phyloP scores from a whole-genome alignment of 768 basidiomycete species.

The Leccinum ochraceum region DNA sequence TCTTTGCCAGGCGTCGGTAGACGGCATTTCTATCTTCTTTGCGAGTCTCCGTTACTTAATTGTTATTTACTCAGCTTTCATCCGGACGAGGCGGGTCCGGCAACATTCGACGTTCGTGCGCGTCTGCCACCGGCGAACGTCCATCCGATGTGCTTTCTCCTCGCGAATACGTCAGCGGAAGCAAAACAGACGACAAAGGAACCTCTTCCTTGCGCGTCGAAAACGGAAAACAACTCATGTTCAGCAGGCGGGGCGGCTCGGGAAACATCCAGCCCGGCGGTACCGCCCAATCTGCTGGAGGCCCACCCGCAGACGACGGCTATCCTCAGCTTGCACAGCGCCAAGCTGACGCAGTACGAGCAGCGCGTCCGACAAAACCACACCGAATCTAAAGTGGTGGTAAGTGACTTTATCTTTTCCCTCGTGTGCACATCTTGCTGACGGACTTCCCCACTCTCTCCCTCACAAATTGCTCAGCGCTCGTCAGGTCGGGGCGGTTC shows the following conservation, averaged over 20 bases:
- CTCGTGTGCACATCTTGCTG: not conserved
- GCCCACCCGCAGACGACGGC: constrained; percentile 26
- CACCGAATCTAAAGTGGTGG: constrained; percentile 19
- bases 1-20: not conserved
- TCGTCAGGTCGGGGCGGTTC: constrained; percentile 31
- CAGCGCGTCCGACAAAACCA: constrained; percentile 13
- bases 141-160: not conserved
- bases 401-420: constrained; percentile 11
- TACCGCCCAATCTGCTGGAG: constrained; percentile 3
- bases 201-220: not conserved
- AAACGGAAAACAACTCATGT: constrained; percentile 11
- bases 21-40: not conserved
- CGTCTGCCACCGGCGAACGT: not conserved
- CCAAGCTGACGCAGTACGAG: constrained; percentile 18
- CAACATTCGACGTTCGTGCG: constrained; percentile 13
- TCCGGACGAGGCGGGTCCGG: constrained; percentile 29
- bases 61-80: constrained; percentile 10
- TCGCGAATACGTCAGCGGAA: not conserved
- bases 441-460: not conserved
- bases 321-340: constrained; percentile 23
- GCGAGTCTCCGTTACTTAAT: constrained; percentile 1
- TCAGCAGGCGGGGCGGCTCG: constrained; percentile 27
- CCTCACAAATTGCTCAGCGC: constrained; percentile 9
- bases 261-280: constrained; percentile 24
- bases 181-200: not conserved